A percentile compares a stretch with the other conserved stretches of the same genome.
Conservation (phyloP, 352 stramenopile genomes). For the Plasmopara halstedii region DNA sequence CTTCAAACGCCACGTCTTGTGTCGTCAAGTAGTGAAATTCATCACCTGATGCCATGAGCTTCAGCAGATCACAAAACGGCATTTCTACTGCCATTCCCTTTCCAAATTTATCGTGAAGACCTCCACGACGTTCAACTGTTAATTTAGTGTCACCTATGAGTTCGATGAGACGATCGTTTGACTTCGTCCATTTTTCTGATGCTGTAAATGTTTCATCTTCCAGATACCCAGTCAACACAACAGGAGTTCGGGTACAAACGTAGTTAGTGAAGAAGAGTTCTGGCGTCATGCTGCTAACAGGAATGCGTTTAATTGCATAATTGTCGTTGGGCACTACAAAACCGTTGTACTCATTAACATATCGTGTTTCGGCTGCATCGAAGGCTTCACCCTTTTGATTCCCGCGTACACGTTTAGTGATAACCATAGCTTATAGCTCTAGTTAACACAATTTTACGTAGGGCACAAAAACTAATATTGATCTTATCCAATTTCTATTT, state of each 20-base stretch:
- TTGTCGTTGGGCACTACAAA: conserved; percentile 37
- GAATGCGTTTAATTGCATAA: conserved; percentile 45
- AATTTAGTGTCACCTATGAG: conserved; percentile 56
- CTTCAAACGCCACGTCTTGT: conserved; percentile 80
- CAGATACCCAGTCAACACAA: conserved; percentile 67
- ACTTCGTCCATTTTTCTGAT: conserved; percentile 54
- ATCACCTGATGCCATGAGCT: conserved; percentile 57
- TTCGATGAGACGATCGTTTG: conserved; percentile 56
- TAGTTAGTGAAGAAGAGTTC: conserved; percentile 75
- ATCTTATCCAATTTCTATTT: no score
- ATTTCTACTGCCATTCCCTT: conserved; percentile 82
- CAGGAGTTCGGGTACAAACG: conserved; percentile 67
- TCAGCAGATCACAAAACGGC: conserved; percentile 68
- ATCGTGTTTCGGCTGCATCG: conserved; percentile 11
- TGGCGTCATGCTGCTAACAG: conserved; percentile 42
- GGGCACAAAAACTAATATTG: no score
- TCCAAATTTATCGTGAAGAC: conserved; percentile 68
- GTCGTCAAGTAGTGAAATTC: conserved; percentile 86
- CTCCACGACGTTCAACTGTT: conserved; percentile 72
- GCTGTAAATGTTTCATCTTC: conserved; percentile 43
- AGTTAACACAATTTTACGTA: no score
- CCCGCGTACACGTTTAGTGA: conserved; percentile 47
- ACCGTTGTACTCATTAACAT: conserved; percentile 54
- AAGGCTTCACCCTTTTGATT: conserved; percentile 13
- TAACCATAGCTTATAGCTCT: no score